Evolutionary conservation across 768 basidiomycete species (phyloP).

Genomic region (Trametes sanguinea): DNA sequence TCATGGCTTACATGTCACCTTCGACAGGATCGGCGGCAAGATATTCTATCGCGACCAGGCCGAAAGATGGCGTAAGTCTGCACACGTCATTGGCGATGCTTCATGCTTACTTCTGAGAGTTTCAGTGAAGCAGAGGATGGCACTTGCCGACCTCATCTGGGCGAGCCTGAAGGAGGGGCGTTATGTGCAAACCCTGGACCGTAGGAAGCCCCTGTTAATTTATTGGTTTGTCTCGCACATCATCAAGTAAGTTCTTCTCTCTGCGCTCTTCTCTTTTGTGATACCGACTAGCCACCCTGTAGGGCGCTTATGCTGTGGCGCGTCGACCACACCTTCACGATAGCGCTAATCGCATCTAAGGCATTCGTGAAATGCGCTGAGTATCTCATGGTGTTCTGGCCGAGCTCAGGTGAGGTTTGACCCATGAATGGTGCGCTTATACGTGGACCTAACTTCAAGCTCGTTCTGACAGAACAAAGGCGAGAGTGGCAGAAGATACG

Average conservation of each 20-base stretch:
- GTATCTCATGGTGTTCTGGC: constrained; percentile 63
- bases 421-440: background rate
- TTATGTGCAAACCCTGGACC: constrained; percentile 59
- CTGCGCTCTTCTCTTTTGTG: background rate
- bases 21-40: constrained; percentile 20
- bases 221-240: constrained; percentile 79
- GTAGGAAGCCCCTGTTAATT: constrained; percentile 66
- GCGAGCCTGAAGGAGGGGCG: background rate
- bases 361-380: constrained; percentile 59
- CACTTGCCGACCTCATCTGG: background rate
- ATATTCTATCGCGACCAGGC: constrained; percentile 27
- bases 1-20: background rate
- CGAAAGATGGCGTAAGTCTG: constrained; percentile 26
- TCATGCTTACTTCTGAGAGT: too few species aligned
- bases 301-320: constrained; percentile 63
- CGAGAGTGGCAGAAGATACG: constrained; percentile 49
- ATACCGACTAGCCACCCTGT: background rate
- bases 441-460: background rate
- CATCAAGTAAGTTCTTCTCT: constrained; percentile 41
- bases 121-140: constrained; percentile 2
- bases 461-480: constrained; percentile 48
- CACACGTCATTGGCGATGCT: too few species aligned
- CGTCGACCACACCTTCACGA: constrained; percentile 53
- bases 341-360: constrained; percentile 63
- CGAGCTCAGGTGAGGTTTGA: constrained; percentile 50